phyloP scores from a whole-genome alignment of 345 rosid species.

The Citrus trifoliata region DNA sequence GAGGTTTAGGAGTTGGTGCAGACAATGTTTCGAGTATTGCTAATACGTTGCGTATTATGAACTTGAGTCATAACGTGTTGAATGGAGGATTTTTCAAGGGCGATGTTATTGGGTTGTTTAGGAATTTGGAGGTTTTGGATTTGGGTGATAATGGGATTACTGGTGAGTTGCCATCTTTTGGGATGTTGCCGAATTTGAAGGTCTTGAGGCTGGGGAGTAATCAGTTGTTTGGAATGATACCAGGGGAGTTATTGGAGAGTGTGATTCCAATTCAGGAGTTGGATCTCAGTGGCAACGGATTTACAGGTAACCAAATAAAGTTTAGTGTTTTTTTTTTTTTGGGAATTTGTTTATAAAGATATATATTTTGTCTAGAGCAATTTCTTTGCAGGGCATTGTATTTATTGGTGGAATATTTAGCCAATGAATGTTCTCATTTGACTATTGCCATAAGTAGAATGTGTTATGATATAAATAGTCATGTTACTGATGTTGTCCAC shows the following conservation, averaged over 20 bases:
- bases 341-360: background rate
- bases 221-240: constrained; percentile 57
- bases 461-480: background rate
- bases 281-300: constrained; percentile 89
- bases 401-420: background rate
- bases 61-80: constrained; percentile 63
- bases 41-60: constrained; percentile 58
- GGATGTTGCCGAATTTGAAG: constrained; percentile 47
- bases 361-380: background rate
- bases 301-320: constrained; percentile 53
- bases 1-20: constrained; percentile 39
- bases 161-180: constrained; percentile 68
- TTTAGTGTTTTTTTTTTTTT: background rate
- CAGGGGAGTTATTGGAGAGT: constrained; percentile 58
- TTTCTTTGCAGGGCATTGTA: background rate
- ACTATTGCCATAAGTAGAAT: background rate
- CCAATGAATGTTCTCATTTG: background rate
- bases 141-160: constrained; percentile 46
- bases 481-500: background rate
- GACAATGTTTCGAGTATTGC: constrained; percentile 69
- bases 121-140: constrained; percentile 69
- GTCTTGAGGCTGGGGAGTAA: constrained; percentile 64
- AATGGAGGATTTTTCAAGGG: constrained; percentile 48
- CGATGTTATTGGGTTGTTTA: constrained; percentile 55
- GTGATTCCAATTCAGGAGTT: constrained; percentile 53